These are phyloP conservation scores for Corchorus olitorius DNA, from an alignment of 345 rosid genomes.

Conservation along the genomic window DNA sequence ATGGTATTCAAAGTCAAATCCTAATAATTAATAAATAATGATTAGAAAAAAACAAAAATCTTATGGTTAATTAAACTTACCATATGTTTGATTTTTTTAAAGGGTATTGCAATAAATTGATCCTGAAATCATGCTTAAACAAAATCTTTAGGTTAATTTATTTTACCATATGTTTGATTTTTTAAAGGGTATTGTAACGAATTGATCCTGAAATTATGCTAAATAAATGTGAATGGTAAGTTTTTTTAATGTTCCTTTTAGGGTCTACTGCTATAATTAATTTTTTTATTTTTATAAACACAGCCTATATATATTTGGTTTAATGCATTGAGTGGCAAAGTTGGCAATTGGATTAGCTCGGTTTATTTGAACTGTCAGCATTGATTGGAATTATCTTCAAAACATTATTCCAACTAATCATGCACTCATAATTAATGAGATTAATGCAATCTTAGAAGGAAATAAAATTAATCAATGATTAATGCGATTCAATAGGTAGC, in stretches of 20 bases:
- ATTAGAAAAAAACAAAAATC: not conserved
- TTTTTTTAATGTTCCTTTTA: slow-evolving; percentile 4
- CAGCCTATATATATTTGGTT: not conserved
- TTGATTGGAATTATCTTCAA: not conserved
- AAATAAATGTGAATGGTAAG: not conserved
- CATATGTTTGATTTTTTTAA: not conserved
- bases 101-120: not conserved
- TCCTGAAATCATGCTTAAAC: too few relatives aligned
- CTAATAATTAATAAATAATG: not conserved
- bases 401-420: not conserved
- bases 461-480: not conserved
- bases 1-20: slow-evolving; percentile 6
- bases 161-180: not conserved
- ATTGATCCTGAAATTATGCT: slow-evolving; percentile 4
- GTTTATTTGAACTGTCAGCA: not conserved
- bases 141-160: slow-evolving; percentile 1
- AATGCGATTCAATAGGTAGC: not conserved
- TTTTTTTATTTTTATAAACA: not conserved
- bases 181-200: too few relatives aligned
- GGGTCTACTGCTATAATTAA: not conserved
- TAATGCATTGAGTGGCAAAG: not conserved
- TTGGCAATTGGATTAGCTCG: not conserved
- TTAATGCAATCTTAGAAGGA: not conserved
- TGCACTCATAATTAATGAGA: not conserved
- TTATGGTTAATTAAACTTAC: not conserved